Base-by-base conservation (phyloP, 371 early-diverging fungal genomes). In the Nematocida sp. region DNA sequence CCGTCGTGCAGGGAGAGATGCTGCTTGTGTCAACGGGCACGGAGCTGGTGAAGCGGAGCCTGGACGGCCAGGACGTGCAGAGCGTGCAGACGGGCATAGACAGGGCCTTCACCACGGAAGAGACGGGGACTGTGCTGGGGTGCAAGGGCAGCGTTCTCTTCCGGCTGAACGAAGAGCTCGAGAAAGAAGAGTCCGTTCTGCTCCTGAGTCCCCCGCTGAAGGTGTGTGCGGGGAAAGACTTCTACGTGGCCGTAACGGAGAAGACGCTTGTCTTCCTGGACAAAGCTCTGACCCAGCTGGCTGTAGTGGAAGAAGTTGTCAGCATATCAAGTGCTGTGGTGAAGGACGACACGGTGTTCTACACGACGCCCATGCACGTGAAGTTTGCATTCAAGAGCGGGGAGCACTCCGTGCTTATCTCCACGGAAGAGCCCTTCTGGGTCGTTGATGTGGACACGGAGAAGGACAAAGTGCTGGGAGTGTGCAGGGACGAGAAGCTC, bases 311-410 rank as follows among this genome's bases (percentile, higher is more conserved):
- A 80, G 98, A 97, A 83, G 91, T 94, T 13, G 93, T 94, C 62
- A 88, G 91, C 76, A 92, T 96, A 84, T 92, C 92, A 85, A 90
- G 91, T 79, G 94, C 91, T 11, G 88, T 90, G 23, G 92, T 94
- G 91, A 91, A 92, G 80, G 91, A 90, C 17, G 85, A 86, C 29
- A 90, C 91, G 34, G 88, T 98, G 65, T 82, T 96, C 49, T 98
- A 96, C 85, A 88, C 94, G 51, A 96, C 96, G 4, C 86, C 92
- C 66, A 94, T 94, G 84, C 99, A 96, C 80, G 87, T 98, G 80
- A 96, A 95, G 84, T 98, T 92, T 83, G 89, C 89, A n/a, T 87
- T 95, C 36, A 88, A 90, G 62, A 67, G 21, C 76, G 87, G 89
- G 41, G 96, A 95, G 81, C 87, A 87, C 55, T 95, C 95, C 15